Conservation (phyloP, 257 asterid species). For the Solanum sitiens region DNA sequence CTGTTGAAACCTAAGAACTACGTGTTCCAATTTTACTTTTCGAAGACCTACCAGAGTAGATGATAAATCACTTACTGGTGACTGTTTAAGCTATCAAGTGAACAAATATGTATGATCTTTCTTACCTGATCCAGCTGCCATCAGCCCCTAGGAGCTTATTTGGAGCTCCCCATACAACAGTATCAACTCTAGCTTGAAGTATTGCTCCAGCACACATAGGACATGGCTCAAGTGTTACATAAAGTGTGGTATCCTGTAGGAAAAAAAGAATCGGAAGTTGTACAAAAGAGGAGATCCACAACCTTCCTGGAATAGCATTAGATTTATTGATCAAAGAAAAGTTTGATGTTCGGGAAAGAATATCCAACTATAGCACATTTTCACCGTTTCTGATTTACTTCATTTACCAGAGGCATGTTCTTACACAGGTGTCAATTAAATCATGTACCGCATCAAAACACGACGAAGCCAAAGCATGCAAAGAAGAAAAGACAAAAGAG, state of each 20-base stretch:
- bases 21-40: neutral
- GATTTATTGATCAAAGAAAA: neutral
- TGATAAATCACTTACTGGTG: neutral
- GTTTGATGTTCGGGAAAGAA: neutral
- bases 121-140: conserved; percentile 99
- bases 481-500: neutral
- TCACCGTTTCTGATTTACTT: neutral
- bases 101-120: neutral
- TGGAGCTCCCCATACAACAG: conserved; percentile 97
- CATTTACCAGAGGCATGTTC: neutral
- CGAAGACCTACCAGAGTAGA: neutral
- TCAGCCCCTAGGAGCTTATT: conserved; percentile 99
- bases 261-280: conserved; percentile 1
- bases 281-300: neutral
- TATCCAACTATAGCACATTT: neutral
- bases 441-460: neutral
- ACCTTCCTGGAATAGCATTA: neutral
- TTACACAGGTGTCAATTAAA: neutral
- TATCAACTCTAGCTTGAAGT: conserved; percentile 91
- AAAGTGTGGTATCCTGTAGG: conserved; percentile 67
- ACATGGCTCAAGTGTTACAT: conserved; percentile 96
- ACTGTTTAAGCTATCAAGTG: neutral
- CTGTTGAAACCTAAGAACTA: neutral
- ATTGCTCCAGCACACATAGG: conserved; percentile 99
- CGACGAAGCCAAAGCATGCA: neutral